Evolutionary conservation across 225 moss, liverwort and hornwort genomes (phyloP), one percentile per base, ranked within the genome.

Genomic region (Physcomitrium patens): DNA sequence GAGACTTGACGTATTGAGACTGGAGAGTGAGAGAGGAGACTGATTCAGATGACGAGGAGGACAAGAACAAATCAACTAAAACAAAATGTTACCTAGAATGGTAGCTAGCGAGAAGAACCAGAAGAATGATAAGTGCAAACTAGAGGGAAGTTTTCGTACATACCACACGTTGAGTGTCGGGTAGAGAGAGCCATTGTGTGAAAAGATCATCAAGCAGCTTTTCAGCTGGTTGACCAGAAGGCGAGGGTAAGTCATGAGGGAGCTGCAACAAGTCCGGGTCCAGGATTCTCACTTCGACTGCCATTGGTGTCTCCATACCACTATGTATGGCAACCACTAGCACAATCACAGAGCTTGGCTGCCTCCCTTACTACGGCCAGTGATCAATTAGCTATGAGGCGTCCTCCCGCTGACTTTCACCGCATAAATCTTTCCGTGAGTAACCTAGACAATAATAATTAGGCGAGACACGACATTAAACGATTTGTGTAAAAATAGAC

Each of bases 141-240:
- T 15, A 6, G 41, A 61, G 41, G 61, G 3, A n/a, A 22, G 10
- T 17, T 31, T 3, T 16, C 0, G 41, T 60, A 37, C 88, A 76
- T 67, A 91, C 91, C 89, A 91, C 47, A 22, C 86, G 89, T 58
- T 89, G 91, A 13, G 91, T 89, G 23, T 91, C 91, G 65, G 89
- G 91, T 52, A 91, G 86, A 41, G 91, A 91, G 20, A 91, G 91
- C 91, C 91, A 89, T 81, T 89, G 86, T 9, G 79, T 66, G 63
- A 91, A 91, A 52, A 91, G 83, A 75, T 89, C 89, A 43, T 86
- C 91, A 4, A 91, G 86, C 46, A 83, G 79, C 55, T 82, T 75
- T 82, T 88, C 63, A 80, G 63, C 69, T 79, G 88, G 75, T 74
- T 41, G 43, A 2, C 67, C 47, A 23, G 76, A 67, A 27, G 88